Evolutionary conservation across 2,329 filamentous ascomycete genomes (phyloP).

Genomic region (Pyrenophora teres): DNA sequence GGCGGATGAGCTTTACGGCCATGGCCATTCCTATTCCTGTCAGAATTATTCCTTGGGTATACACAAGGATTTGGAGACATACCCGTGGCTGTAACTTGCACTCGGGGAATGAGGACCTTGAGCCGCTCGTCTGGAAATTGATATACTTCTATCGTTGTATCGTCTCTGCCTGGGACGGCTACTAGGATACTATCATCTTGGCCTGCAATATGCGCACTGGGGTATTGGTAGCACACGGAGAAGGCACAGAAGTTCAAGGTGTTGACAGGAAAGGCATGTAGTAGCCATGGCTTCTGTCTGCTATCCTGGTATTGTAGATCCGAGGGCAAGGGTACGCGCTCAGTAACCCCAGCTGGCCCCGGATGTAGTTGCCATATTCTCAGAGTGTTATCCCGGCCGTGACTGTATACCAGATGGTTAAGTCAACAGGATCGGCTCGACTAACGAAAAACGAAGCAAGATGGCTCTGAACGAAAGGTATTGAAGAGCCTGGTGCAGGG

Average conservation of each 20-base stretch:
- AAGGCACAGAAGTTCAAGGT: slow-evolving; percentile 96
- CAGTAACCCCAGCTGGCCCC: no score
- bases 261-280: slow-evolving; percentile 83
- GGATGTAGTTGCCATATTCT: slow-evolving; percentile 75
- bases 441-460: no score
- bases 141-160: slow-evolving; percentile 75
- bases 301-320: slow-evolving; percentile 41
- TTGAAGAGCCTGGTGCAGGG: no score
- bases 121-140: slow-evolving; percentile 75
- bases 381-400: slow-evolving; percentile 87
- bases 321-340: no score
- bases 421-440: background rate
- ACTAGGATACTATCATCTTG: slow-evolving; percentile 60
- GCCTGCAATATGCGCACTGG: background rate
- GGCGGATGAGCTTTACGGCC: slow-evolving; percentile 62
- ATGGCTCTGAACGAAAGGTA: no score
- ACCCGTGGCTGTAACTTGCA: slow-evolving; percentile 52
- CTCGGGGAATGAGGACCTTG: slow-evolving; percentile 61
- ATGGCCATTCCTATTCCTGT: slow-evolving; percentile 78
- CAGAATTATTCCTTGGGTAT: slow-evolving; percentile 45
- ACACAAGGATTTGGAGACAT: slow-evolving; percentile 3
- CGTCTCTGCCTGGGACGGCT: slow-evolving; percentile 69
- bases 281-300: slow-evolving; percentile 75
- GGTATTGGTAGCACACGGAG: slow-evolving; percentile 56
- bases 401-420: slow-evolving; percentile 57